Evolutionary conservation across 2,329 filamentous ascomycete species (phyloP), one percentile per base, ranked within the genome.

Genomic region (Tolypocladium capitatum): DNA sequence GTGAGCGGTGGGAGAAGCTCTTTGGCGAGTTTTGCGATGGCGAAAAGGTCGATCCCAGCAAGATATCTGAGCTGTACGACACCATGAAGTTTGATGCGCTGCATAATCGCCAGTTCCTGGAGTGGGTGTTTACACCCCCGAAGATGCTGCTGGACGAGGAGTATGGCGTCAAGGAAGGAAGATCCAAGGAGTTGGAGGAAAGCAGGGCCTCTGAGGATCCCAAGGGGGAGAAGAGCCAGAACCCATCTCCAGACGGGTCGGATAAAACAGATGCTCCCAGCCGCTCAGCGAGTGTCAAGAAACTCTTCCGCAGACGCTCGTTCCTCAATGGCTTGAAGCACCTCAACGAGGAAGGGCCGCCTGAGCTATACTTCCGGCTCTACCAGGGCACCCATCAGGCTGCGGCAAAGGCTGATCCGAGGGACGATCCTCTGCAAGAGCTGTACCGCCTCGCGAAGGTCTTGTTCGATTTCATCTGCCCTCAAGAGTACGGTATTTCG

Each of bases 41-140:
- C 1, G 92, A 98, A 59, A 98, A 98, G 70, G 89, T 97, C 18
- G 92, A 98, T 64, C 94, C 94, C 18, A 95, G 90, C 73, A 98
- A 98, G 70, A 91, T 98, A 52, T 96, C 89, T 5, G 92, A 98
- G 68, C 76, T 98, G 3, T 98, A 98, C 64, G 92, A 98, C 64
- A 97, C 91, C 20, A 97, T 98, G 92, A 98, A 98, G 66, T 98
- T 97, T 54, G 92, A 98, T 63, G 92, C 92, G 1, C 74, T 98
- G 14, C 94, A 98, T 67, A 98, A 98, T 61, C 82, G 92, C 2
- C 87, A 89, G 52, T 98, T 98, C 59, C 71, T 98, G 4, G 92
- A 98, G 64, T 97, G 92, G 87, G 84, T 96, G 0, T 98, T 98
- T 57, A 94, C 89, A 16, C 92, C 92, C 2, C 83, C 86, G 32